Evolutionary conservation across 139 green algal genomes (phyloP), one percentile per base, ranked within the genome.

Genomic region (Mychonastes homosphaera): DNA sequence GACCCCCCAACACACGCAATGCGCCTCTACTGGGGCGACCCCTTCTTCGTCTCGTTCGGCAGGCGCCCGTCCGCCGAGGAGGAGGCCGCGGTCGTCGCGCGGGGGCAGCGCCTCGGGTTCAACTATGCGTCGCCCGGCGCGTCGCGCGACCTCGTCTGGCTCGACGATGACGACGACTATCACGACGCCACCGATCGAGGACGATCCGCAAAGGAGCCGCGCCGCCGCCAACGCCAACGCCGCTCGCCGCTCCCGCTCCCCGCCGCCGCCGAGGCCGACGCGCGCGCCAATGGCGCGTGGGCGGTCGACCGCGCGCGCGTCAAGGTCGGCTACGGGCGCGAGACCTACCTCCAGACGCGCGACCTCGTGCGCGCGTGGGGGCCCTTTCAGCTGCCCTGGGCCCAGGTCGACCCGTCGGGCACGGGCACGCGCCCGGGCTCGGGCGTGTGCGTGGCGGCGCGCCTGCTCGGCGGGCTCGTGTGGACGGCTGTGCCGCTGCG

Each of bases 301-400:
- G 48, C 47, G 10, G 51, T 62, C 1, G 61, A 67, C 39, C 61
- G 61, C 39, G 48, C 60, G n/a, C 50, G 61, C 1, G 39, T 67
- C 4, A 67, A 67, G 61, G 58, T 58, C 27, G 74, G 74, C 41
- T 58, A 63, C 24, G 74, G 74, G 1, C 56, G 24, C 19, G 44
- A 68, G 28, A 59, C 67, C 3, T 82, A 71, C 44, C 21, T 62
- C 2, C 33, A 36, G 1, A 71, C 62, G 6, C 63, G 62, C 36
- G 36, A 41, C 15, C 38, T 62, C 34, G 52, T 82, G 45, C n/a
- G 24, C 1, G 45, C 34, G 10, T 82, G 75, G 75, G 65, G 57
- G 4, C 75, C 79, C 16, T 82, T 82, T 40, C 75, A 82, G 53
- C 71, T 82, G 35, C 71, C 66, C 8, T 82, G 75, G 75, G 47